Base-by-base conservation (phyloP, 2,329 filamentous ascomycete species). In the Ophiosphaerella korrae region DNA sequence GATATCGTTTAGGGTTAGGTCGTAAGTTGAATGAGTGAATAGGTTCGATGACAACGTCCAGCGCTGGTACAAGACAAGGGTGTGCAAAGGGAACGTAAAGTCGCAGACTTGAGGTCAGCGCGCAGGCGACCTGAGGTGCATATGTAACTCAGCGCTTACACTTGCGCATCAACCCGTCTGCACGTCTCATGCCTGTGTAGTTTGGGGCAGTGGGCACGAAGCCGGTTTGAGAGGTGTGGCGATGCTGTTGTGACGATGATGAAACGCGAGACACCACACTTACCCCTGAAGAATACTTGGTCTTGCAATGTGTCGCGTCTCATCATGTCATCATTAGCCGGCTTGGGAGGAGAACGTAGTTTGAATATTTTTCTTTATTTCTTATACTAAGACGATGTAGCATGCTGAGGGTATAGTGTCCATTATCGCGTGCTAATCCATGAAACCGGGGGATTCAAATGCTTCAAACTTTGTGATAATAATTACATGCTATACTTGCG, bases 201-300 rank as follows among this genome's bases (percentile, higher is more conserved):
- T 63, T 64, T 52, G 53, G 32, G 40, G 44, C 26, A 46, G 36
- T 41, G 45, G 47, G 42, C 34, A 40, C 48, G 48, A 46, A 56
- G 48, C 38, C 62, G 51, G 18, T n/a, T 43, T 59, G 48, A 58
- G 63, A 41, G 49, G 45, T 54, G 51, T 42, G 56, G 46, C 55
- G 50, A 49, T 52, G 52, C 23, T 37, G 58, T 48, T 70, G 67
- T 61, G 66, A 71, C 68, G 45, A 45, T 52, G 35, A 54, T 71
- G 68, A 68, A 68, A 68, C 65, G 40, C 33, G 31, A 50, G 13
- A 33, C 50, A 45, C 21, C 44, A 14, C 32, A 31, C n/a, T 8
- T 9, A 34, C 32, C 48, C 42, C 48, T 42, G 29, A 29, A 29
- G 7, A 29, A 7, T 29, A 29, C 26, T 11, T 11, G 11, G 26